Evolutionary conservation across 129 eudicot species (phyloP), one percentile per base, ranked within the genome.

Genomic region (Ambrosia trifida): DNA sequence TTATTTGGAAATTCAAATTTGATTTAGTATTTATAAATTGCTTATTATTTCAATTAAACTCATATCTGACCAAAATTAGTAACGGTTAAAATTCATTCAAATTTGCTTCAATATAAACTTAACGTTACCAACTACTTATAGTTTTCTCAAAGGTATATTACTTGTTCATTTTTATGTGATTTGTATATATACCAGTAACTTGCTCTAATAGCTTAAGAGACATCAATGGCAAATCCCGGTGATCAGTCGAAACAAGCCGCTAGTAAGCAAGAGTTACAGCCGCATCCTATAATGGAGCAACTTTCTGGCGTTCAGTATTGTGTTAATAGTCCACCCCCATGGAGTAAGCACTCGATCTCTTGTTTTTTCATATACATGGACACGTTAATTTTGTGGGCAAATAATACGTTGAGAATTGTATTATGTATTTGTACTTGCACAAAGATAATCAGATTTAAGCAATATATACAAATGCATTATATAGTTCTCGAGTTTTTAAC

Each of bases 291-390:
- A 5, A 66, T 82, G 77, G 96, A 83, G 70, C 90, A 87, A 60
- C 84, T 91, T 13, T 28, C 81, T 2, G 89, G 83, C 12, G 84
- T 91, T 44, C 85, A 88, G n/a, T 83, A 76, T 61, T 91, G 98
- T 70, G 72, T 91, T 18, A 86, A 91, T 54, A 91, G 98, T 69
- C 93, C 90, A 73, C 96, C 96, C 10, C 95, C 97, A 24, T 82
- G 79, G 89, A 14, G 96, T 90, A 11, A 64, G 31, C 61, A 33
- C 17, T 70, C n/a, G n/a, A n/a, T n/a, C 44, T 46, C 61, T 4
- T 46, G 72, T 28, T 30, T 17, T 50, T 66, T 7, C n/a, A 4
- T 24, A 24, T 24, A 24, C 28, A 24, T 24, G 28, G 28, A 24
- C 28, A 24, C 1, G 28, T 24, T 24, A 24, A 24, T 24, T 24